A percentile compares a stretch with the other conserved stretches of the same genome.
Evolutionary conservation across 257 asterid genomes (phyloP).

Genomic region (Solanum okadae): DNA sequence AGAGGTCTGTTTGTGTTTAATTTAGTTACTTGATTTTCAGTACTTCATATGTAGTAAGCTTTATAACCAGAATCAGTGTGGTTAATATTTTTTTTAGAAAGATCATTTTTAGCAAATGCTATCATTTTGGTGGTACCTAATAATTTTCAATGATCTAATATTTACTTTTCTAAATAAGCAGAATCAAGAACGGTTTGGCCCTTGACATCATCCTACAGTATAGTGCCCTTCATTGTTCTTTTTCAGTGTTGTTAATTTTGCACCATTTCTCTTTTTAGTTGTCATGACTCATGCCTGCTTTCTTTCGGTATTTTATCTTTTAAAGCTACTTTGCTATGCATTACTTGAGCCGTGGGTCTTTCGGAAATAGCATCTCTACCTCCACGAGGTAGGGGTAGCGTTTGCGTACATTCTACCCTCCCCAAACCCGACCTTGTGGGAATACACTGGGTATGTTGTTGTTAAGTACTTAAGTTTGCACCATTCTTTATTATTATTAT

Average conservation of each 20-base stretch:
- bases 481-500: not conserved
- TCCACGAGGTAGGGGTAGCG: not conserved
- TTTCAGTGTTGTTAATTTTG: not conserved
- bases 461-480: not conserved
- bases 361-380: not conserved
- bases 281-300: not conserved
- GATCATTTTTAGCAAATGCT: not conserved
- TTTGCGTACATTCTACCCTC: not conserved
- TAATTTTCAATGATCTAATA: not conserved
- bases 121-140: not conserved
- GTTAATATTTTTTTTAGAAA: not conserved
- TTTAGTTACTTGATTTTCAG: not conserved
- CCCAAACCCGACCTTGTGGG: not conserved
- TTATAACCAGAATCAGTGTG: not conserved
- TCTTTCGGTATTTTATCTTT: not conserved
- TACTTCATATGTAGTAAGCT: not conserved
- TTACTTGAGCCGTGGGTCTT: not conserved
- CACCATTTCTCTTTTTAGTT: not conserved
- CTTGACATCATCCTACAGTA: not conserved
- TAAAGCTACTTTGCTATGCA: not conserved
- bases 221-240: not conserved
- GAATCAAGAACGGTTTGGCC: not conserved
- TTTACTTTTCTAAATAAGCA: not conserved
- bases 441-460: not conserved
- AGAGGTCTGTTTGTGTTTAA: not conserved